Evolutionary conservation across 345 rosid genomes (phyloP).

Genomic region (Erysimum cheiranthoides): DNA sequence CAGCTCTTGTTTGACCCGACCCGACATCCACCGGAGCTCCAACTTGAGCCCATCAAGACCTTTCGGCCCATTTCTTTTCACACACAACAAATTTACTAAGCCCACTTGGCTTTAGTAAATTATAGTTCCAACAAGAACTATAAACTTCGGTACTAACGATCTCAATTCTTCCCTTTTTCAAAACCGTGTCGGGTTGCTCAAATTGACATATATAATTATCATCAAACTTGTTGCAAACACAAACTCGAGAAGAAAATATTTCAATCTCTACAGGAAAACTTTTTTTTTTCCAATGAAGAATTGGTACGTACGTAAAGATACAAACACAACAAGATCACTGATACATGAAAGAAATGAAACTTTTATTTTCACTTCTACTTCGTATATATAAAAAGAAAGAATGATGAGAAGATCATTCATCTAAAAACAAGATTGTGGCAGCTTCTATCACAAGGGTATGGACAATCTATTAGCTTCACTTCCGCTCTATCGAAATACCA

Average conservation of each 20-base stretch:
- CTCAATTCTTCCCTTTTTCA: background rate
- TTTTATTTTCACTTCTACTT: conserved; percentile 4
- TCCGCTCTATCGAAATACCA: conserved; percentile 85
- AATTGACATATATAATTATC: background rate
- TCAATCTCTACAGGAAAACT: conserved; percentile 10
- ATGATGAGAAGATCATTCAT: conserved; percentile 41
- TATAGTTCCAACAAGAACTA: too few relatives aligned
- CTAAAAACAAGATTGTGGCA: conserved; percentile 93
- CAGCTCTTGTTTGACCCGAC: too few relatives aligned
- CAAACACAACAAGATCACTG: conserved; percentile 30
- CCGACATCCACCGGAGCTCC: too few relatives aligned
- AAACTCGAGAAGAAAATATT: conserved; percentile 3
- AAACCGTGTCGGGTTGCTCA: background rate
- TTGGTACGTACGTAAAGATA: background rate
- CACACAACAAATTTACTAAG: too few relatives aligned
- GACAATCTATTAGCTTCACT: conserved; percentile 75
- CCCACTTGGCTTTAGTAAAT: too few relatives aligned
- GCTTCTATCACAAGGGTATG: conserved; percentile 88
- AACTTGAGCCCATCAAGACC: too few relatives aligned
- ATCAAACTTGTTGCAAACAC: conserved; percentile 9
- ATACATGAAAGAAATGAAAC: conserved; percentile 21
- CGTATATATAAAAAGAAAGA: background rate
- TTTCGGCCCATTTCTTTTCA: too few relatives aligned
- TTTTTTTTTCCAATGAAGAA: background rate
- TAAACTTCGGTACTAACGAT: too few relatives aligned